phyloP scores from a whole-genome alignment of 2,329 filamentous ascomycete genomes.

The Venturia aucupariae region DNA sequence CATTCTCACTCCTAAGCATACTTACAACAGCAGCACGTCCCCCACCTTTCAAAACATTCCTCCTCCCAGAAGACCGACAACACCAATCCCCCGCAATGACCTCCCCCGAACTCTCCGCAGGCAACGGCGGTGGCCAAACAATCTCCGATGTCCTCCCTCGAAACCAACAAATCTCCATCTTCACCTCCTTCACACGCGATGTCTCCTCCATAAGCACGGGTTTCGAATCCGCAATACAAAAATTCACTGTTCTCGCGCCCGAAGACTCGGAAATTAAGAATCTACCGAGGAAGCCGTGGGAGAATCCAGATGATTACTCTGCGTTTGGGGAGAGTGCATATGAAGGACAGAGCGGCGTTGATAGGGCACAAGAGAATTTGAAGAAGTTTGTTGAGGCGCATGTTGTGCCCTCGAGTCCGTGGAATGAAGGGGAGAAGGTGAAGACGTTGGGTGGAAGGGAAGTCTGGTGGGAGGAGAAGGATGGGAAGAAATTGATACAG shows the following conservation, averaged over 20 bases:
- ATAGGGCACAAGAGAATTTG: conserved; percentile 69
- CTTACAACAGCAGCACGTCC: not conserved
- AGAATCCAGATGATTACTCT: conserved; percentile 63
- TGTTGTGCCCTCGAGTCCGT: conserved; percentile 65
- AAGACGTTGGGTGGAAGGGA: conserved; percentile 60
- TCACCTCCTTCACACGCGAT: conserved; percentile 71
- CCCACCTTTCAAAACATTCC: conserved; percentile 11
- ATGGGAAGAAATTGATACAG: conserved; percentile 63
- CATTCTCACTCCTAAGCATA: not conserved
- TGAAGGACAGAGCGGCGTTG: conserved; percentile 62
- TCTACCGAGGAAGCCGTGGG: conserved; percentile 81
- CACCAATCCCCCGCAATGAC: not conserved
- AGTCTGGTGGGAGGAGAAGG: conserved; percentile 72
- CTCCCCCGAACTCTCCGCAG: not conserved
- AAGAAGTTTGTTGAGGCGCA: conserved; percentile 78
- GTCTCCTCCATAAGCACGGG: conserved; percentile 59
- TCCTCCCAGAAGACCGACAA: conserved; percentile 15
- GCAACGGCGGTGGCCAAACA: conserved; percentile 40
- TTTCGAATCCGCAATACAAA: conserved; percentile 55
- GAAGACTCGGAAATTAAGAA: conserved; percentile 70
- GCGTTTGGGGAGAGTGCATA: conserved; percentile 62
- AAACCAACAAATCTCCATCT: conserved; percentile 71
- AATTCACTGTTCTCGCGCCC: conserved; percentile 81
- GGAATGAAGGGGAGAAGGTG: conserved; percentile 58
- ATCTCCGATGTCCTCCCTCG: conserved; percentile 79